A percentile compares a stretch with the other conserved stretches of the same genome.
Conservation (phyloP, 176 grass and related monocot genomes). For the Areca catechu region DNA sequence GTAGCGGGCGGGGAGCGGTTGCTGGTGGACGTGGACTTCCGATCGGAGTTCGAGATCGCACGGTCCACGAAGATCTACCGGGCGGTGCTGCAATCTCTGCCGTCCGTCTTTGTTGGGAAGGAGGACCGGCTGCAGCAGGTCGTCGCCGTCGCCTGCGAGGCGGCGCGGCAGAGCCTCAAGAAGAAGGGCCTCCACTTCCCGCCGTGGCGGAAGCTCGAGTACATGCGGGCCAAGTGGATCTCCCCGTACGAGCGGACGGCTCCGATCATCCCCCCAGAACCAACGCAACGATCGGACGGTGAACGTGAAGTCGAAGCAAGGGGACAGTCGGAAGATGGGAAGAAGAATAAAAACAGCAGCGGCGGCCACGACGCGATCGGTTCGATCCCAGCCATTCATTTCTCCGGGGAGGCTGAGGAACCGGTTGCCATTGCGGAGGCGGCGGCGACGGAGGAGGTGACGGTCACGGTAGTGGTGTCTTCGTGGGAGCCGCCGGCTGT, state of each 20-base stretch:
- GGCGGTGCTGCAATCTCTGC: slow-evolving; percentile 53
- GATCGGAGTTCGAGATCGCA: slow-evolving; percentile 71
- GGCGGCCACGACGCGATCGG: no score
- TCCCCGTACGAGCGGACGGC: slow-evolving; percentile 42
- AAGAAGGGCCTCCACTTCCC: slow-evolving; percentile 69
- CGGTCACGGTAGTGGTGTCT: background rate
- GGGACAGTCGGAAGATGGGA: no score
- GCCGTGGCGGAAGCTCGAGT: slow-evolving; percentile 83
- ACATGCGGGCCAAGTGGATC: slow-evolving; percentile 95
- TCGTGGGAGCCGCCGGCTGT: slow-evolving; percentile 38
- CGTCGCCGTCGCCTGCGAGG: slow-evolving; percentile 50
- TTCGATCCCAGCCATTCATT: no score
- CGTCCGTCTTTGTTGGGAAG: slow-evolving; percentile 60
- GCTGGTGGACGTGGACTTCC: slow-evolving; percentile 73
- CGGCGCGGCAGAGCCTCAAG: slow-evolving; percentile 53
- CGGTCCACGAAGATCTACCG: slow-evolving; percentile 65
- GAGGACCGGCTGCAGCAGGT: slow-evolving; percentile 62
- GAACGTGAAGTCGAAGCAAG: no score
- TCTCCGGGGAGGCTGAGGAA: no score
- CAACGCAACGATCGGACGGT: no score
- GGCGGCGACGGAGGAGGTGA: background rate
- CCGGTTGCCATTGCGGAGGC: background rate
- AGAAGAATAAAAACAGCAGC: no score
- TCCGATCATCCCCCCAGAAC: no score
- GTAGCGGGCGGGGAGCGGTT: slow-evolving; percentile 41